These are phyloP conservation scores for Castanea crenata DNA, from an alignment of 306 rosid genomes.

Conservation along the genomic window DNA sequence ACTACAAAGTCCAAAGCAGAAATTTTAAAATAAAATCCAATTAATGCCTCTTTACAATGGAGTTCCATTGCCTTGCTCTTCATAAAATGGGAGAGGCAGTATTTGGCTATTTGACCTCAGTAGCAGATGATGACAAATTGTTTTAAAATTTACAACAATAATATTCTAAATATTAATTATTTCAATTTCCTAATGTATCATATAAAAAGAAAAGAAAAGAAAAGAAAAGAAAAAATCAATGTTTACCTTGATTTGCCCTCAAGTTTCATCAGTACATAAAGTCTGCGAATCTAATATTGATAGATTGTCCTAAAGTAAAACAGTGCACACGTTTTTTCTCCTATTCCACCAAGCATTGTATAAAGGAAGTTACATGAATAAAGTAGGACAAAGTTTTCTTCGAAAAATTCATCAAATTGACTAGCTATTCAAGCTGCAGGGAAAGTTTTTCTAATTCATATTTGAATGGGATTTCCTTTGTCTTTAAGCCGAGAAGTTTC, in stretches of 20 bases:
- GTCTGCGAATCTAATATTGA: background rate
- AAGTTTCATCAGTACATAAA: background rate
- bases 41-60: too few relatives aligned
- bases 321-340: background rate
- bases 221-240: background rate
- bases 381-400: background rate
- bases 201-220: background rate
- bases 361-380: background rate
- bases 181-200: background rate
- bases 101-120: background rate
- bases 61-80: too few relatives aligned
- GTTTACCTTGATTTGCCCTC: background rate
- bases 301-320: background rate
- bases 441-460: background rate
- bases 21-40: too few relatives aligned
- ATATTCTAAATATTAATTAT: background rate
- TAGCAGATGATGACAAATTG: background rate
- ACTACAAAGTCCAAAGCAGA: too few relatives aligned
- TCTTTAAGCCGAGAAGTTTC: constrained; percentile 7
- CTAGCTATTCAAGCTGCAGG: constrained; percentile 1
- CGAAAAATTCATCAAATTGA: background rate
- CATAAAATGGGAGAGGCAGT: background rate
- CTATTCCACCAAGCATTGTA: background rate
- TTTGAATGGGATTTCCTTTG: constrained; percentile 1
- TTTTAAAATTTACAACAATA: background rate